These are phyloP conservation scores for Cryptosporidium sp. DNA, from an alignment of 169 alveolate species.

Conservation along the genomic window DNA sequence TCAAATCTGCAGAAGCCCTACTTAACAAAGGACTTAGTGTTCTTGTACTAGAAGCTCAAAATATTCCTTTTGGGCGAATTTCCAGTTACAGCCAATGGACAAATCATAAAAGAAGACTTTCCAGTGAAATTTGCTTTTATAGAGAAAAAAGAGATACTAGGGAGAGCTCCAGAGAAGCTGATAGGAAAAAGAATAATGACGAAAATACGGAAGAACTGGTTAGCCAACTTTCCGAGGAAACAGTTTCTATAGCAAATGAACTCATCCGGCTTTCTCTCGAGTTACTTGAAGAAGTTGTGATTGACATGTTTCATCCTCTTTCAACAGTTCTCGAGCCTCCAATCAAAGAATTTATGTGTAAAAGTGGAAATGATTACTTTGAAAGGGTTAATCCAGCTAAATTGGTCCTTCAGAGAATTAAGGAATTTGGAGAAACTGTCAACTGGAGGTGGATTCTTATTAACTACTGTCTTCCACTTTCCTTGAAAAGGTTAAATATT, in stretches of 20 bases:
- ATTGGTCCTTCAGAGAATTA: constrained; percentile 29
- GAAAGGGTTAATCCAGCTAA: constrained; percentile 43
- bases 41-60: constrained; percentile 51
- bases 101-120: constrained; percentile 31
- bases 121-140: constrained; percentile 28
- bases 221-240: constrained; percentile 26
- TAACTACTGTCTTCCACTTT: constrained; percentile 57
- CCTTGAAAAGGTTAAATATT: constrained; percentile 57
- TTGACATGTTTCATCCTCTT: constrained; percentile 71
- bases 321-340: constrained; percentile 56
- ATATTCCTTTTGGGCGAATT: constrained; percentile 51
- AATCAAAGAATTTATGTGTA: constrained; percentile 32
- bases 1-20: constrained; percentile 50
- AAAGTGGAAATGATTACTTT: constrained; percentile 17
- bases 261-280: constrained; percentile 45
- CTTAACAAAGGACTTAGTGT: constrained; percentile 29
- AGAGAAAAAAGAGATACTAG: constrained; percentile 1
- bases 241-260: constrained; percentile 20
- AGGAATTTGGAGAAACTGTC: constrained; percentile 24
- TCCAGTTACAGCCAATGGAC: constrained; percentile 59
- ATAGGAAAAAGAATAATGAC: background rate
- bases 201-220: background rate
- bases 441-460: constrained; percentile 65
- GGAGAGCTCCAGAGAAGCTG: background rate
- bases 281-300: constrained; percentile 61